A percentile compares a stretch with the other conserved stretches of the same genome.
These are phyloP conservation scores for Fraxinus quadrangulata DNA, from an alignment of 257 asterid genomes.

Conservation along the genomic window DNA sequence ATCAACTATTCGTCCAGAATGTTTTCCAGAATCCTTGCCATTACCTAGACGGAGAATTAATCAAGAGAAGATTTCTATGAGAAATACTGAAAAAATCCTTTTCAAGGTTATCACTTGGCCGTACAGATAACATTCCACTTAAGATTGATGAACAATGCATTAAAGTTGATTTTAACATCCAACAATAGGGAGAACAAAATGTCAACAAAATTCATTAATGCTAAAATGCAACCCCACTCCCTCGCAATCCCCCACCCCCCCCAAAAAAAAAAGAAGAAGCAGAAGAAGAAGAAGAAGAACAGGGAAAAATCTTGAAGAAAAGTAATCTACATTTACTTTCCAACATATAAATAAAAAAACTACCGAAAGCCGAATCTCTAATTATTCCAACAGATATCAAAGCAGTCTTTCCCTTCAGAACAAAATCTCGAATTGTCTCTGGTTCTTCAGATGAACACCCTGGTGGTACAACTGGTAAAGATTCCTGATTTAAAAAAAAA, in stretches of 20 bases:
- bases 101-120: background rate
- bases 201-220: background rate
- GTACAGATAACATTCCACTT: slow-evolving; percentile 7
- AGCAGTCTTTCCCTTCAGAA: slow-evolving; percentile 80
- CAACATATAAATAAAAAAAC: slow-evolving; percentile 15
- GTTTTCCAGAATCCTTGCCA: slow-evolving; percentile 73
- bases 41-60: slow-evolving; percentile 50
- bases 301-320: slow-evolving; percentile 4
- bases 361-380: slow-evolving; percentile 81
- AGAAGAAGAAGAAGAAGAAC: background rate
- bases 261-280: background rate
- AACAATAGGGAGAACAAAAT: background rate
- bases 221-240: background rate
- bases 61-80: slow-evolving; percentile 16
- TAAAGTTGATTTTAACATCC: slow-evolving; percentile 8
- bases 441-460: slow-evolving; percentile 80
- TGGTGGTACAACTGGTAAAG: slow-evolving; percentile 79
- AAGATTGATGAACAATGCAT: background rate
- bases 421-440: slow-evolving; percentile 65
- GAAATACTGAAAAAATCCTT: slow-evolving; percentile 5
- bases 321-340: background rate
- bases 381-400: slow-evolving; percentile 92
- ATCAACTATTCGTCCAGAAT: slow-evolving; percentile 86
- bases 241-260: no score
- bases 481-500: slow-evolving; percentile 50